These are phyloP conservation scores for Phaeotremella skinneri DNA, from an alignment of 768 basidiomycete genomes.

Conservation along the genomic window DNA sequence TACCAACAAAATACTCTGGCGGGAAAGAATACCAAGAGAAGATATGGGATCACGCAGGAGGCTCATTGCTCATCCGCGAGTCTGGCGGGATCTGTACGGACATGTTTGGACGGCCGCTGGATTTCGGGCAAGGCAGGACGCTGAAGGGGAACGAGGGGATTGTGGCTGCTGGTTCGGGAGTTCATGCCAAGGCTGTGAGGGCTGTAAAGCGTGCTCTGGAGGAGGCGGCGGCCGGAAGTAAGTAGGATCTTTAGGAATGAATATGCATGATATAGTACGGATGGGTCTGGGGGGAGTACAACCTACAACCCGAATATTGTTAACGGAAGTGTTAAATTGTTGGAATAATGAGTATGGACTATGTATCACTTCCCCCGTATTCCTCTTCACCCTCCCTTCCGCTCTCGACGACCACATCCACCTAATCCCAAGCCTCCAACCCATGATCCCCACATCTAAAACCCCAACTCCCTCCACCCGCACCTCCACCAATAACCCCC, in stretches of 20 bases:
- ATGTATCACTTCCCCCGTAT: constrained; percentile 11
- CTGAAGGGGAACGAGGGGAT: constrained; percentile 84
- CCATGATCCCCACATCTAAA: constrained; percentile 13
- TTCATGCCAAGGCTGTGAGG: constrained; percentile 67
- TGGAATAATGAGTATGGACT: constrained; percentile 5
- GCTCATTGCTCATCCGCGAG: constrained; percentile 77
- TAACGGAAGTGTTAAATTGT: no score
- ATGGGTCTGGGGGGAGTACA: no score
- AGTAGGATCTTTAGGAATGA: constrained; percentile 2
- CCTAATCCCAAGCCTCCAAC: constrained; percentile 24
- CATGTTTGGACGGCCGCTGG: constrained; percentile 69
- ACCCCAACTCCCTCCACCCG: constrained; percentile 5
- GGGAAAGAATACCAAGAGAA: constrained; percentile 77
- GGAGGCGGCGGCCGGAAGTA: constrained; percentile 39
- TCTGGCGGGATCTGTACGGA: constrained; percentile 87
- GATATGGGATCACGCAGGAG: constrained; percentile 98
- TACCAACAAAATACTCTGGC: constrained; percentile 52
- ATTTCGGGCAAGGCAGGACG: constrained; percentile 84
- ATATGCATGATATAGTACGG: constrained; percentile 8
- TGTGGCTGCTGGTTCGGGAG: constrained; percentile 71
- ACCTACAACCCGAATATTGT: no score
- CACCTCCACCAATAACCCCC: not conserved
- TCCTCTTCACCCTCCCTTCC: constrained; percentile 29
- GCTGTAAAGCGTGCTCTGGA: constrained; percentile 66
- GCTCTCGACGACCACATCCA: constrained; percentile 10